These are phyloP conservation scores for Curvularia lunata DNA, from an alignment of 2,329 filamentous ascomycete species.

Conservation along the genomic window DNA sequence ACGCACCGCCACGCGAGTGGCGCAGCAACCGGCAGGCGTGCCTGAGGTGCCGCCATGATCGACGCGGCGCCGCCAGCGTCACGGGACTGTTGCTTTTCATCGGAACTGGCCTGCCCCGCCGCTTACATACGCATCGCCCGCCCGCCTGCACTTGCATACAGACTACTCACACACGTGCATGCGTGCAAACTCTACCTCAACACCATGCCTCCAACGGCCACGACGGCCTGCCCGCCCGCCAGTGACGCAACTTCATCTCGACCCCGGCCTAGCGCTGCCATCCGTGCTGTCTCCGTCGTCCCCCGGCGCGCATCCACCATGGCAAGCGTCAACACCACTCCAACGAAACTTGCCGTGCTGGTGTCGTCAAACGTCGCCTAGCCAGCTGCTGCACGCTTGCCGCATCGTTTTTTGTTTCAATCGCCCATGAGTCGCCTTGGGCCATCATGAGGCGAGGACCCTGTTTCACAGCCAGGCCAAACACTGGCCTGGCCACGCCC, in stretches of 20 bases:
- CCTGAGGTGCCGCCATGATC: not conserved
- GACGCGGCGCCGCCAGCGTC: not conserved
- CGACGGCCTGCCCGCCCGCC: slow-evolving; percentile 9
- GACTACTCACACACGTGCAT: not conserved
- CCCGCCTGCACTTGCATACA: not conserved
- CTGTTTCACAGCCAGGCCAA: slow-evolving; percentile 33
- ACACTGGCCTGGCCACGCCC: slow-evolving; percentile 30
- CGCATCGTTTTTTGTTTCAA: slow-evolving; percentile 25
- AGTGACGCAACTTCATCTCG: slow-evolving; percentile 20
- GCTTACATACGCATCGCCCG: no score
- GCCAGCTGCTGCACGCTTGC: slow-evolving; percentile 7
- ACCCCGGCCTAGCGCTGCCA: slow-evolving; percentile 11
- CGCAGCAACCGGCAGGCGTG: not conserved
- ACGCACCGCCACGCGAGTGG: not conserved
- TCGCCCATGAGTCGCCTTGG: slow-evolving; percentile 26
- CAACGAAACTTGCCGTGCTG: slow-evolving; percentile 3
- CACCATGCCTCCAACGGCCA: slow-evolving; percentile 12
- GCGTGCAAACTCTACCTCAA: not conserved
- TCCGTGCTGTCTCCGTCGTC: slow-evolving; percentile 2
- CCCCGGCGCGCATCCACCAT: slow-evolving; percentile 10
- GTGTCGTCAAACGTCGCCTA: slow-evolving; percentile 4
- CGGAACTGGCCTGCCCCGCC: no score
- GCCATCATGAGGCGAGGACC: slow-evolving; percentile 18
- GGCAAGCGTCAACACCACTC: slow-evolving; percentile 10
- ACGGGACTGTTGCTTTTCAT: slow-evolving; percentile 1